Conservation (phyloP, 352 stramenopile species). For the Phytophthora melonis region DNA sequence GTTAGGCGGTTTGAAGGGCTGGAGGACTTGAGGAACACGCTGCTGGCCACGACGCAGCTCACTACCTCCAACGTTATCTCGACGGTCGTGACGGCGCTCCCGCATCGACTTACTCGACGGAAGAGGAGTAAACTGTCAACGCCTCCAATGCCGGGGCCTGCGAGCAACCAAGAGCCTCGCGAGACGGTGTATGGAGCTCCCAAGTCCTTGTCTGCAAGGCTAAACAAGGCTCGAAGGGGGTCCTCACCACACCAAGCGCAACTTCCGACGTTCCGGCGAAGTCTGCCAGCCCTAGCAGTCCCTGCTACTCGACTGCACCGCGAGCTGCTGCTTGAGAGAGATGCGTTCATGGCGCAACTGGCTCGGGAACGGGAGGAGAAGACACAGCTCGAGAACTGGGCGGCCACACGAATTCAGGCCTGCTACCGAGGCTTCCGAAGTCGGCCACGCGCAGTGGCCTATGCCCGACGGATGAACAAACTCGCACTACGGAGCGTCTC, state of each 20-base stretch:
- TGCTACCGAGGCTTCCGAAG: slow-evolving; percentile 62
- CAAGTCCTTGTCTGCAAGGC: slow-evolving; percentile 44
- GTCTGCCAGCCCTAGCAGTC: slow-evolving; percentile 61
- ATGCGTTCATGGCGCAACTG: slow-evolving; percentile 72
- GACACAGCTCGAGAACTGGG: slow-evolving; percentile 58
- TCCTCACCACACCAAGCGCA: slow-evolving; percentile 51
- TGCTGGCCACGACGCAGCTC: slow-evolving; percentile 62
- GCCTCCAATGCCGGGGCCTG: slow-evolving; percentile 4
- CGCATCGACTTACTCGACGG: slow-evolving; percentile 8
- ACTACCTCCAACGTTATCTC: slow-evolving; percentile 75
- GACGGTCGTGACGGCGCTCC: slow-evolving; percentile 59
- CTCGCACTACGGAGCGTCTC: slow-evolving; percentile 12
- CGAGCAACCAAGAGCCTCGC: slow-evolving; percentile 44
- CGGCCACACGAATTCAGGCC: slow-evolving; percentile 71
- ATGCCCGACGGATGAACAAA: slow-evolving; percentile 47
- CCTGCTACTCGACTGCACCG: slow-evolving; percentile 58
- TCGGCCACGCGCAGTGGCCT: slow-evolving; percentile 54
- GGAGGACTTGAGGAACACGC: slow-evolving; percentile 47
- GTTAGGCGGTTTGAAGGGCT: slow-evolving; percentile 52
- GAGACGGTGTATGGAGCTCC: slow-evolving; percentile 34
- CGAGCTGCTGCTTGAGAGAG: slow-evolving; percentile 60
- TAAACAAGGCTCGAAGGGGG: slow-evolving; percentile 40
- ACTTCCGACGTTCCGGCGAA: slow-evolving; percentile 58
- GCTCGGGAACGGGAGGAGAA: slow-evolving; percentile 61
- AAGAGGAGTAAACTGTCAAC: slow-evolving; percentile 21